A percentile compares a stretch with the other conserved stretches of the same genome.
Evolutionary conservation across 345 rosid genomes (phyloP).

Genomic region (Melaleuca alternifolia): DNA sequence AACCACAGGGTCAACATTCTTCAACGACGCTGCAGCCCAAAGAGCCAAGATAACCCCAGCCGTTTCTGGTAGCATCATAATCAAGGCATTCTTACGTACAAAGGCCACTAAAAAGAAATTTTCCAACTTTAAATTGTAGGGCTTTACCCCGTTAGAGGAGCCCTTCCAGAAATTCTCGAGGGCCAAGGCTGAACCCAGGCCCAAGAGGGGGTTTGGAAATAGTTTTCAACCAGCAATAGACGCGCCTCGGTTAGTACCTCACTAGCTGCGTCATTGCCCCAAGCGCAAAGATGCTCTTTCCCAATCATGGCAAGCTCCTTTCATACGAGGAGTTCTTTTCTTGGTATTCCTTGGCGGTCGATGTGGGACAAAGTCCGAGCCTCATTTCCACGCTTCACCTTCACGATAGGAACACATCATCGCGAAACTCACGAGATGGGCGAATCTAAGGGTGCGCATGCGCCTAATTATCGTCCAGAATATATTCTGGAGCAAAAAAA

Average conservation of each 20-base stretch:
- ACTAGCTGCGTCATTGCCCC: conserved; percentile 38
- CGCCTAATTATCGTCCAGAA: too few species aligned
- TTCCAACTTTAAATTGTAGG: background rate
- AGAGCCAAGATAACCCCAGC: accelerated
- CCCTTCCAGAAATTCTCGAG: conserved; percentile 39
- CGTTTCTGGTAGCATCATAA: too few species aligned
- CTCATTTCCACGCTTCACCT: background rate
- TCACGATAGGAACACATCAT: background rate
- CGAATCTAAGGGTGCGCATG: too few species aligned
- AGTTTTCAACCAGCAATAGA: conserved; percentile 42
- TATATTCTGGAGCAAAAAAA: too few species aligned
- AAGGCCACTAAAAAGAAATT: accelerated
- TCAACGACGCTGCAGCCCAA: too few species aligned
- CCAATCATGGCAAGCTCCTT: background rate
- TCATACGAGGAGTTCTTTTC: background rate
- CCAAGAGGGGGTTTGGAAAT: conserved; percentile 33
- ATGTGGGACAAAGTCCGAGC: background rate
- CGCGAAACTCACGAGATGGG: background rate
- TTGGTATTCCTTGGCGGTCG: background rate
- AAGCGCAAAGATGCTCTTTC: conserved; percentile 19
- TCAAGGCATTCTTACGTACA: too few species aligned
- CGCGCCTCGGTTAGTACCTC: conserved; percentile 33
- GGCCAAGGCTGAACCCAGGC: conserved; percentile 28
- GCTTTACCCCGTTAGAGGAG: conserved; percentile 15
- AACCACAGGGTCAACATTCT: too few species aligned